Conservation (phyloP, 2,329 filamentous ascomycete genomes). For the Exutisphaerella laricina region DNA sequence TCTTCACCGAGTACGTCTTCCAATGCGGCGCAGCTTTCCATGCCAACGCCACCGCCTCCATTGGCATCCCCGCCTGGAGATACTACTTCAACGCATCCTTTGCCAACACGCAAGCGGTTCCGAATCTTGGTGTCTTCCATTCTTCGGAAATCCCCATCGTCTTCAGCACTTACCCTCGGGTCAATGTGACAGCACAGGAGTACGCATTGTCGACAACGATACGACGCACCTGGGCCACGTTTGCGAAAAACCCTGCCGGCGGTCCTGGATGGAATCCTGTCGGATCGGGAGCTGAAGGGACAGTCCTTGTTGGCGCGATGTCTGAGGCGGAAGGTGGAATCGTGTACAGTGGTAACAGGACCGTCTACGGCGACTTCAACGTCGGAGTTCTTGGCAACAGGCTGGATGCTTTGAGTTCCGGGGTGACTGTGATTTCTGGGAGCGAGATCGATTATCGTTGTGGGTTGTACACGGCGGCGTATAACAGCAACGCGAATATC, state of each 20-base stretch:
- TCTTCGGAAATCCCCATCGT: slow-evolving; percentile 34
- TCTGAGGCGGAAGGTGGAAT: slow-evolving; percentile 21
- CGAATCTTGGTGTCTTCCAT: slow-evolving; percentile 30
- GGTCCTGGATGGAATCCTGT: slow-evolving; percentile 36
- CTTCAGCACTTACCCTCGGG: slow-evolving; percentile 31
- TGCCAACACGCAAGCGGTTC: slow-evolving; percentile 29
- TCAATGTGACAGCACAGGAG: slow-evolving; percentile 30
- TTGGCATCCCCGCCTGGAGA: slow-evolving; percentile 33
- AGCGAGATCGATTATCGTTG: slow-evolving; percentile 28
- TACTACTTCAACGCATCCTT: slow-evolving; percentile 37
- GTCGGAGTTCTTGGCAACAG: slow-evolving; percentile 27
- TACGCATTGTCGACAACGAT: slow-evolving; percentile 30
- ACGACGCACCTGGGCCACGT: slow-evolving; percentile 33
- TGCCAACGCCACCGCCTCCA: slow-evolving; percentile 27
- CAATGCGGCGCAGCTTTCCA: slow-evolving; percentile 27
- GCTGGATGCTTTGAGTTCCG: slow-evolving; percentile 20
- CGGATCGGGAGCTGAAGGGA: slow-evolving; percentile 20
- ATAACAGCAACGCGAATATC: slow-evolving; percentile 10
- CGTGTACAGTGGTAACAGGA: slow-evolving; percentile 15
- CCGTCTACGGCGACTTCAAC: slow-evolving; percentile 21
- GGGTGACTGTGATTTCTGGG: slow-evolving; percentile 29
- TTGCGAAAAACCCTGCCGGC: slow-evolving; percentile 34
- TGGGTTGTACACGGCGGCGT: slow-evolving; percentile 22
- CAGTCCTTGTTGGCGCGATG: slow-evolving; percentile 21
- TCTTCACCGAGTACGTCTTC: slow-evolving; percentile 20